Evolutionary conservation across 2,329 filamentous ascomycete genomes (phyloP), one percentile per base, ranked within the genome.

Genomic region (Fusarium sp.): DNA sequence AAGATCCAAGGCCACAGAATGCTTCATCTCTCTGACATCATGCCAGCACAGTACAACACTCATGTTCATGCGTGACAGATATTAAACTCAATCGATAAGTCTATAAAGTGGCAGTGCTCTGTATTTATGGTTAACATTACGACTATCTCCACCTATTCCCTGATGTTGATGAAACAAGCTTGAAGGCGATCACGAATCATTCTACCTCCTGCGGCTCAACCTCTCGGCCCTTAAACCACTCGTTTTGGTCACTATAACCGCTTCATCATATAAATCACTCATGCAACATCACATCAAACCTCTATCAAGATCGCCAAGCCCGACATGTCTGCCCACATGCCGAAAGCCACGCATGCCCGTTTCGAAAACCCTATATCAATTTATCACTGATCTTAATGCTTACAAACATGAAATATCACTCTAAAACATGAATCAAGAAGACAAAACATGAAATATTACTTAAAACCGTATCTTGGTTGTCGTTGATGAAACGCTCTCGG

Each of bases 401-500:
- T 15, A 22, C 24, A 53, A 53, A 53, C 50, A 28, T 53, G 33
- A 53, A 53, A 53, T 53, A 53, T 45, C 30, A 48, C 39, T 45
- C 39, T 57, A 44, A 58, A 58, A 58, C 41, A 58, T 35, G 39
- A 48, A 50, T 35, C 30, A 24, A n/a, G 3, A 7, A 14, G 31
- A 8, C 12, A 42, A 48, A 48, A 60, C 54, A 35, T 48, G 35
- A 58, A 44, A 65, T 65, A 42, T 41, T 24, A 26, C 35, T 38
- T 26, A 41, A 54, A 61, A 38, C 22, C 14, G 18, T 16, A 12
- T 54, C 45, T 65, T n/a, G 44, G 61, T 2, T 35, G 48, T 68
- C 15, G 28, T 16, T 39, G 56, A 9, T 68, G 65, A 68, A 68
- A 68, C 65, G 24, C 11, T n/a, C n/a, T n/a, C n/a, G n/a, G n/a